These are phyloP conservation scores for Quercus agrifolia DNA, from an alignment of 306 rosid genomes.

Conservation along the genomic window DNA sequence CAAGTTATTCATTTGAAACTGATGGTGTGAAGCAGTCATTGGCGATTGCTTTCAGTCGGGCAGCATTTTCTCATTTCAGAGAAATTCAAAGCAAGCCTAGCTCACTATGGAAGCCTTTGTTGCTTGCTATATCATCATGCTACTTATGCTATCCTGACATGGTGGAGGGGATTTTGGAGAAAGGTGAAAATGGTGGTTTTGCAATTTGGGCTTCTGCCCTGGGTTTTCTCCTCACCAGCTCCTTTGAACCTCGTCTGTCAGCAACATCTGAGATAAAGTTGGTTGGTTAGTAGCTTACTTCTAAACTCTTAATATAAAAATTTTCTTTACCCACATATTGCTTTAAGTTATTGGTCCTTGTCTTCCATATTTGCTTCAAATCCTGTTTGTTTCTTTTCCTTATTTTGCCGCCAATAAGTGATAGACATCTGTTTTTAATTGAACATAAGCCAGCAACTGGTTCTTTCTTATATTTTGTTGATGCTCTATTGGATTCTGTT, in stretches of 20 bases:
- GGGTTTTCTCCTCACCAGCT: slow-evolving; percentile 44
- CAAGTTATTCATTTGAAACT: slow-evolving; percentile 54
- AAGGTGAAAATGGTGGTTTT: slow-evolving; percentile 55
- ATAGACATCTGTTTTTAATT: not conserved
- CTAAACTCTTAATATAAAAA: slow-evolving; percentile 1
- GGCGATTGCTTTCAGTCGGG: slow-evolving; percentile 51
- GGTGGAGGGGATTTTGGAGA: slow-evolving; percentile 65
- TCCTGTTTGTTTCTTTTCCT: not conserved
- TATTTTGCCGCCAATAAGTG: not conserved
- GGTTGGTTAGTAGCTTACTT: slow-evolving; percentile 47
- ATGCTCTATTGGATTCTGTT: not conserved
- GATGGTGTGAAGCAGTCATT: slow-evolving; percentile 65
- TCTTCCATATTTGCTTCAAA: not conserved
- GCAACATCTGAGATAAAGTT: slow-evolving; percentile 70
- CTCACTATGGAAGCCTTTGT: slow-evolving; percentile 76
- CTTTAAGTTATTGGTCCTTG: not conserved
- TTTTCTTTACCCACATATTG: slow-evolving; percentile 14
- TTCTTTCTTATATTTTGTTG: not conserved
- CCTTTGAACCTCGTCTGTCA: slow-evolving; percentile 53
- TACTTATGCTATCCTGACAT: slow-evolving; percentile 74
- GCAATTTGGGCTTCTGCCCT: slow-evolving; percentile 69
- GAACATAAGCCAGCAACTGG: not conserved
- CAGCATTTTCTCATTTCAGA: slow-evolving; percentile 53
- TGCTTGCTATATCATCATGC: slow-evolving; percentile 81
- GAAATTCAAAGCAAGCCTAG: slow-evolving; percentile 48